A percentile compares a stretch with the other conserved stretches of the same genome.
These are phyloP conservation scores for Globisporangium mamillatum DNA, from an alignment of 352 stramenopile genomes.

Conservation along the genomic window DNA sequence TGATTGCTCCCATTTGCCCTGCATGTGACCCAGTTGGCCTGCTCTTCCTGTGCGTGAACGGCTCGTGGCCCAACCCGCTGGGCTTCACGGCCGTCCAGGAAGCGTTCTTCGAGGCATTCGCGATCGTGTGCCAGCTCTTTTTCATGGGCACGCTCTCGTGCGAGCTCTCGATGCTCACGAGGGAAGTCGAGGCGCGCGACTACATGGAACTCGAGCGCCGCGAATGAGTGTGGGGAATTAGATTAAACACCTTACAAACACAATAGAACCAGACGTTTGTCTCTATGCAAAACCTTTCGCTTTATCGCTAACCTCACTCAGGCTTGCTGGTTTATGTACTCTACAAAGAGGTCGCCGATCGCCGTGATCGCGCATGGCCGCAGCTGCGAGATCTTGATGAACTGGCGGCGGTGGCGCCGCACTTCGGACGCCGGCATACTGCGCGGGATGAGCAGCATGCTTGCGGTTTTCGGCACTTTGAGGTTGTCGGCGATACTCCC, in stretches of 20 bases:
- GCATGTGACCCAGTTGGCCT: constrained; percentile 43
- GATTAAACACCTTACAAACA: background rate
- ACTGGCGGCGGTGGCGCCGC: constrained; percentile 74
- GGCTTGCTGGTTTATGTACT: constrained; percentile 74
- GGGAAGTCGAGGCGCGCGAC: constrained; percentile 59
- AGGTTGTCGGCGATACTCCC: constrained; percentile 52
- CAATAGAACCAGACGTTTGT: background rate
- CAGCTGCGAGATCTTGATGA: constrained; percentile 75
- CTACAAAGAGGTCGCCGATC: constrained; percentile 69
- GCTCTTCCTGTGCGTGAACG: constrained; percentile 82
- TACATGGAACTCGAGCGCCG: constrained; percentile 57
- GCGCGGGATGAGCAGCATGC: constrained; percentile 37
- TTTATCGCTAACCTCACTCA: constrained; percentile 17
- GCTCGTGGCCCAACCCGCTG: constrained; percentile 71
- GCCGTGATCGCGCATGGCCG: constrained; percentile 44
- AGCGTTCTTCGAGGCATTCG: constrained; percentile 78
- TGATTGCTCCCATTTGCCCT: background rate
- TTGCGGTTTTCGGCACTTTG: constrained; percentile 32
- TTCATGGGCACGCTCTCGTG: constrained; percentile 85
- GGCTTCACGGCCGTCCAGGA: constrained; percentile 80
- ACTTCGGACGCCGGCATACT: constrained; percentile 53
- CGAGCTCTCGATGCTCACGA: constrained; percentile 58
- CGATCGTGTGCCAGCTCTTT: constrained; percentile 84
- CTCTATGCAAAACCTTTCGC: background rate
- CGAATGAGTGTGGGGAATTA: constrained; percentile 26